phyloP scores from a whole-genome alignment of 306 rosid genomes.

The Vigna reflexopilosa region DNA sequence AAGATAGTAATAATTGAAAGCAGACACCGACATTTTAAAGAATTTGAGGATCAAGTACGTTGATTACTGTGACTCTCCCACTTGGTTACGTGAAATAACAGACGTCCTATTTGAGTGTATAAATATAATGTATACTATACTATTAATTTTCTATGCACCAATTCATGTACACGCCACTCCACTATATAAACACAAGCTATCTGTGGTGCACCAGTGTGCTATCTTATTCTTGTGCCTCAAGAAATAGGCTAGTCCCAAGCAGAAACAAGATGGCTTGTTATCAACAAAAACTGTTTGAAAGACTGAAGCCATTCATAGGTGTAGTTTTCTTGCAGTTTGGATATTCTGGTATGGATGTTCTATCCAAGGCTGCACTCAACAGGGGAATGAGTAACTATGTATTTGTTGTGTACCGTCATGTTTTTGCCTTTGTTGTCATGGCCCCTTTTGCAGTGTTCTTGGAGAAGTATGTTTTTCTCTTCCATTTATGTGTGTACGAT shows the following conservation, averaged over 20 bases:
- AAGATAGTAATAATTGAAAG: constrained; percentile 54
- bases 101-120: not conserved
- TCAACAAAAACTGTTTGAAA: constrained; percentile 36
- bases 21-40: constrained; percentile 42
- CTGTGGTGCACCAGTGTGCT: not conserved
- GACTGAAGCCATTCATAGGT: constrained; percentile 72
- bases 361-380: constrained; percentile 87
- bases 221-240: constrained; percentile 50
- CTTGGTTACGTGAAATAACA: constrained; percentile 45
- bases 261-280: constrained; percentile 47
- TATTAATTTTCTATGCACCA: not conserved
- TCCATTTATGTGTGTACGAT: not conserved
- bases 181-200: constrained; percentile 45
- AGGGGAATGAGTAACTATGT: constrained; percentile 94
- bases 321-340: constrained; percentile 93
- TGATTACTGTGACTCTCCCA: constrained; percentile 37
- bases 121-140: constrained; percentile 19
- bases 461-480: constrained; percentile 63
- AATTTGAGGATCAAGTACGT: constrained; percentile 21
- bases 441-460: constrained; percentile 80
- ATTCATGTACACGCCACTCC: constrained; percentile 14
- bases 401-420: constrained; percentile 85
- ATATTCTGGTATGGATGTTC: constrained; percentile 87
- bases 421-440: constrained; percentile 67
- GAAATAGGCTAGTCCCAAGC: constrained; percentile 27